phyloP scores from a whole-genome alignment of 345 rosid species.

The Tarenaya hassleriana region DNA sequence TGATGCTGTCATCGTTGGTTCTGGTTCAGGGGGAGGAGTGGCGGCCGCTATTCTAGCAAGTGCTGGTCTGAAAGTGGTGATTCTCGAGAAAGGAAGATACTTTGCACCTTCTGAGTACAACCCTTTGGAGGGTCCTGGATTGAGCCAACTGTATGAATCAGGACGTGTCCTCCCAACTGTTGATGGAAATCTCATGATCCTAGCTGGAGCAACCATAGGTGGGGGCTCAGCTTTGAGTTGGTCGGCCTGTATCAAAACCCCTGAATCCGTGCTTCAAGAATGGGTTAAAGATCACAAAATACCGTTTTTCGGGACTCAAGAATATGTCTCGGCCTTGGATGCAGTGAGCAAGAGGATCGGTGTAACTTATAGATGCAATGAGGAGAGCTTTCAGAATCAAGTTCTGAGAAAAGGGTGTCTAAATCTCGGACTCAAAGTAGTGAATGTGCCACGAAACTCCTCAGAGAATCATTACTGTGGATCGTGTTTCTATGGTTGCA shows the following conservation, averaged over 20 bases:
- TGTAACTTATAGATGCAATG: constrained; percentile 33
- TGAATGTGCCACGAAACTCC: too few relatives aligned
- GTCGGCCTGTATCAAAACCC: constrained; percentile 49
- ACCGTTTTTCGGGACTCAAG: too few relatives aligned
- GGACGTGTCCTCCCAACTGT: constrained; percentile 31
- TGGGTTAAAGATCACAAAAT: too few relatives aligned
- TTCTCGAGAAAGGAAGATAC: constrained; percentile 57
- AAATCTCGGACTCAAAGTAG: constrained; percentile 43
- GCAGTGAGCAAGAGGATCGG: constrained; percentile 38
- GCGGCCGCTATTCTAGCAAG: constrained; percentile 50
- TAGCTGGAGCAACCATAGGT: constrained; percentile 52
- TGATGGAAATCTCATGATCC: constrained; percentile 32
- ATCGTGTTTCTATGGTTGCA: constrained; percentile 47
- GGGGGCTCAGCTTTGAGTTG: constrained; percentile 60
- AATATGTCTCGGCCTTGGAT: too few relatives aligned
- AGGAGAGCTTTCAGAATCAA: constrained; percentile 50
- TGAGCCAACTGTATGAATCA: constrained; percentile 41
- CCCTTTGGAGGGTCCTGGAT: constrained; percentile 44
- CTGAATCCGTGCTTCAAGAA: constrained; percentile 34
- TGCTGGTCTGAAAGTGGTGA: constrained; percentile 44
- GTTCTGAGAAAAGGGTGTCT: constrained; percentile 51
- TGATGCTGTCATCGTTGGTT: constrained; percentile 48
- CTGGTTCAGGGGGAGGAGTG: constrained; percentile 60
- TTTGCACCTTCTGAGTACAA: constrained; percentile 40
- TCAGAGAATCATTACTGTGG: constrained; percentile 51